A percentile compares a stretch with the other conserved stretches of the same genome.
Evolutionary conservation across 768 basidiomycete genomes (phyloP).

Genomic region (Leucocoprinus birnbaumii): DNA sequence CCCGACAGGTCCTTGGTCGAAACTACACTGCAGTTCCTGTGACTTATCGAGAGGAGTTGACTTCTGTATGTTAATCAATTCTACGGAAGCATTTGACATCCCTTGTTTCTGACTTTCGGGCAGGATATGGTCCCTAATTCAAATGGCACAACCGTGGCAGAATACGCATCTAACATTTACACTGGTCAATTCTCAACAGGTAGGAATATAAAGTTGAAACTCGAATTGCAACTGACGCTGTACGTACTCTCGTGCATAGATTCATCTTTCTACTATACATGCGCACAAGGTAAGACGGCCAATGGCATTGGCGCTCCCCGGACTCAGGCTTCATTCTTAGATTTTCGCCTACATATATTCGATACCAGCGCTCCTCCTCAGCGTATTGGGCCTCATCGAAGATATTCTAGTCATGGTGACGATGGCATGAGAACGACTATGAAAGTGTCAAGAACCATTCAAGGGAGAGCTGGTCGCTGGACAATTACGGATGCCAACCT

Average conservation of each 20-base stretch:
- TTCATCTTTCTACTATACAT: conserved; percentile 92
- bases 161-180: conserved; percentile 73
- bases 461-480: conserved; percentile 79
- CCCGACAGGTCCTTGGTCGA: conserved; percentile 44
- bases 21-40: conserved; percentile 28
- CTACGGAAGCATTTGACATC: background rate
- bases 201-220: conserved; percentile 18
- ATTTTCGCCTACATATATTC: conserved; percentile 89
- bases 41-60: conserved; percentile 6
- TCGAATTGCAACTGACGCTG: background rate
- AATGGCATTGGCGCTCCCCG: background rate
- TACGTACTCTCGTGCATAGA: conserved; percentile 55
- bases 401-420: conserved; percentile 14
- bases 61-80: conserved; percentile 11
- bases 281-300: conserved; percentile 61
- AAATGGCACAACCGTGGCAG: conserved; percentile 75
- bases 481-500: conserved; percentile 95
- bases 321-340: conserved; percentile 30
- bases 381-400: conserved; percentile 18
- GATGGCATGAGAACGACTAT: conserved; percentile 38
- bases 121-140: conserved; percentile 79
- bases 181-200: conserved; percentile 82
- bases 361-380: conserved; percentile 57
- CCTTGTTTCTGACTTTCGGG: background rate
- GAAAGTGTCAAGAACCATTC: conserved; percentile 59